Evolutionary conservation across 768 basidiomycete species (phyloP).

Genomic region (Lactarius hatsudake): DNA sequence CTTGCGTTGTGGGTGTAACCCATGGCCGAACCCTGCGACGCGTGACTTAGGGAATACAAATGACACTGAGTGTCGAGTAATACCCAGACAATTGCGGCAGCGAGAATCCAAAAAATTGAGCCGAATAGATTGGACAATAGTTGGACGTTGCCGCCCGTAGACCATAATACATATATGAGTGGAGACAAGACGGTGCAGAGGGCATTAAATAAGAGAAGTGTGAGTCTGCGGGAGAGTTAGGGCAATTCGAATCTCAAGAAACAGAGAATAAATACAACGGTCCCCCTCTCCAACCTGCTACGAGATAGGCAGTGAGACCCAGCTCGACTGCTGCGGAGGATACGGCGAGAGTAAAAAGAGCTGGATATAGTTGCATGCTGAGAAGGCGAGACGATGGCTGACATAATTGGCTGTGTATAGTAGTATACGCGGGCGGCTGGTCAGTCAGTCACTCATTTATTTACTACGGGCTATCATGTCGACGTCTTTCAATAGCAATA

Average conservation of each 20-base stretch:
- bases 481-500: slow-evolving; percentile 28
- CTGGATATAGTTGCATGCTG: slow-evolving; percentile 32
- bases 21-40: slow-evolving; percentile 57
- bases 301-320: slow-evolving; percentile 70
- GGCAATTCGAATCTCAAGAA: slow-evolving; percentile 43
- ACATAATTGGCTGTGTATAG: slow-evolving; percentile 3
- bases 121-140: slow-evolving; percentile 75
- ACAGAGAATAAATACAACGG: slow-evolving; percentile 6
- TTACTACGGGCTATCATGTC: slow-evolving; percentile 13
- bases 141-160: slow-evolving; percentile 61
- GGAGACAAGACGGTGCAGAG: slow-evolving; percentile 76
- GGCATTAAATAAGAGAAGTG: slow-evolving; percentile 60
- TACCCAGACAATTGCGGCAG: slow-evolving; percentile 69
- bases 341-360: slow-evolving; percentile 52
- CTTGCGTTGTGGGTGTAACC: slow-evolving; percentile 55
- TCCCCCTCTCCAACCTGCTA: slow-evolving; percentile 30
- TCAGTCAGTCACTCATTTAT: slow-evolving; percentile 11
- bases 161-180: slow-evolving; percentile 67
- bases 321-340: slow-evolving; percentile 69
- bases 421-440: background rate
- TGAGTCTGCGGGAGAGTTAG: slow-evolving; percentile 39
- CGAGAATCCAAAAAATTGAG: slow-evolving; percentile 68
- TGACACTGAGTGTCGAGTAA: slow-evolving; percentile 24
- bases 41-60: slow-evolving; percentile 7
- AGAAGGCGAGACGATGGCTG: slow-evolving; percentile 9